Percentiles rank a stretch among this genome's conserved stretches.
phyloP scores from a whole-genome alignment of 1,284 basidiomycete species.

The Ceratobasidium papillatum region DNA sequence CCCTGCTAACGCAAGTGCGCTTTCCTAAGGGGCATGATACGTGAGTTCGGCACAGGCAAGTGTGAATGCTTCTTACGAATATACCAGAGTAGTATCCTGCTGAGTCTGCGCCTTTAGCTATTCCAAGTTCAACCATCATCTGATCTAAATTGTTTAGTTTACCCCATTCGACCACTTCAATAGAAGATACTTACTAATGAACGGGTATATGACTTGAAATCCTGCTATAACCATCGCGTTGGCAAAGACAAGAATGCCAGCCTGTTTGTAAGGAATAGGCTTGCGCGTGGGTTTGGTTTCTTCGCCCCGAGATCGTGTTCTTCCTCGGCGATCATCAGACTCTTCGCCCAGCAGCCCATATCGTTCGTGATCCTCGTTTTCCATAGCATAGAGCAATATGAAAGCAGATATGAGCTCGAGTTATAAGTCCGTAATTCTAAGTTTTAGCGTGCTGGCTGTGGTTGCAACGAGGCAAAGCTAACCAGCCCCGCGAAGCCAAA shows the following conservation, averaged over 20 bases:
- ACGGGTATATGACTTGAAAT: conserved; percentile 35
- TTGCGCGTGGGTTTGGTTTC: background rate
- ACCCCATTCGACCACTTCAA: background rate
- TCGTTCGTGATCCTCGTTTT: conserved; percentile 11
- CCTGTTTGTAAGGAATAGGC: conserved; percentile 1
- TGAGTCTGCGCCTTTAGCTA: conserved; percentile 31
- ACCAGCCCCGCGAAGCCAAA: background rate
- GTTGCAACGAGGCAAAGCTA: background rate
- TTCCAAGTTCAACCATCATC: conserved; percentile 35
- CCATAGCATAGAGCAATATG: background rate
- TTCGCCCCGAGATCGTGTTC: background rate
- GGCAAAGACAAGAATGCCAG: conserved; percentile 11
- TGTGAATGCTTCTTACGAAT: conserved; percentile 3
- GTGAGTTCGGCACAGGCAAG: background rate
- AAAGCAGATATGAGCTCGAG: background rate
- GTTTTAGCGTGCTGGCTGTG: background rate
- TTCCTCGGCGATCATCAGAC: background rate
- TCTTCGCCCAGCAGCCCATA: conserved; percentile 15
- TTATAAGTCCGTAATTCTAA: no score
- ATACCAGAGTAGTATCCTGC: conserved; percentile 37
- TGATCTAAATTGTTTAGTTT: conserved; percentile 23
- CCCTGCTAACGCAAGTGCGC: conserved; percentile 13
- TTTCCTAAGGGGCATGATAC: background rate
- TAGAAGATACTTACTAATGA: conserved; percentile 30
- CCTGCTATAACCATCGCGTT: conserved; percentile 20